A percentile compares a stretch with the other conserved stretches of the same genome.
Conservation (phyloP, 75 land plant species). For the Pinus tabuliformis region DNA sequence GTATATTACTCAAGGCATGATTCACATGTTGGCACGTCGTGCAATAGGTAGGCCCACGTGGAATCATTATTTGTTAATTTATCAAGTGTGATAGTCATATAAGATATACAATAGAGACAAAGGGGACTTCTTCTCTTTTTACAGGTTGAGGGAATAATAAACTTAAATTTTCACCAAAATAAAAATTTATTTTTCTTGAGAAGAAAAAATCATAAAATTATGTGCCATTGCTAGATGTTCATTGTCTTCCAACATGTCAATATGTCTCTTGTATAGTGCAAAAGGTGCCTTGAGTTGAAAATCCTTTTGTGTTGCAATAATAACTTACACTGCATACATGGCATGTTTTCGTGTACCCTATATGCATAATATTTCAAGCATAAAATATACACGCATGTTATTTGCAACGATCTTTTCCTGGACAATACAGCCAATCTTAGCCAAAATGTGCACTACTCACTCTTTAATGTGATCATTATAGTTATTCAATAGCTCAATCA, state of each 20-base stretch:
- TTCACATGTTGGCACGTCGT: no score
- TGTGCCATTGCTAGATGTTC: slow-evolving; percentile 70
- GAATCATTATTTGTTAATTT: no score
- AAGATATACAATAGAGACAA: no score
- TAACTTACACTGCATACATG: slow-evolving; percentile 85
- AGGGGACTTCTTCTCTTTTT: no score
- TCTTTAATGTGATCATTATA: slow-evolving; percentile 65
- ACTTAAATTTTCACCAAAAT: no score
- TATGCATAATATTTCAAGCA: slow-evolving; percentile 72
- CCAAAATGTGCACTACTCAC: slow-evolving; percentile 55
- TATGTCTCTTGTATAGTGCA: slow-evolving; percentile 85
- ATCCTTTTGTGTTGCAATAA: slow-evolving; percentile 79
- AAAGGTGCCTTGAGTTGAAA: slow-evolving; percentile 84
- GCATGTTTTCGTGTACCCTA: slow-evolving; percentile 94
- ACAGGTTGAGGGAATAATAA: no score
- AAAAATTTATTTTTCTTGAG: no score
- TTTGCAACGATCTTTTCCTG: slow-evolving; percentile 39
- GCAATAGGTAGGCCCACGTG: no score
- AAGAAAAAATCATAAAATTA: no score
- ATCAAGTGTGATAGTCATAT: no score
- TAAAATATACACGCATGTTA: slow-evolving; percentile 62
- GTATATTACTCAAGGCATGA: no score
- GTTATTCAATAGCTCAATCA: slow-evolving; percentile 55
- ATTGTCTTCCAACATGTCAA: slow-evolving; percentile 68
- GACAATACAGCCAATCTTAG: slow-evolving; percentile 59